These are phyloP conservation scores for Komagataea norvegica DNA, from an alignment of 1,139 yeast genomes.

Conservation along the genomic window DNA sequence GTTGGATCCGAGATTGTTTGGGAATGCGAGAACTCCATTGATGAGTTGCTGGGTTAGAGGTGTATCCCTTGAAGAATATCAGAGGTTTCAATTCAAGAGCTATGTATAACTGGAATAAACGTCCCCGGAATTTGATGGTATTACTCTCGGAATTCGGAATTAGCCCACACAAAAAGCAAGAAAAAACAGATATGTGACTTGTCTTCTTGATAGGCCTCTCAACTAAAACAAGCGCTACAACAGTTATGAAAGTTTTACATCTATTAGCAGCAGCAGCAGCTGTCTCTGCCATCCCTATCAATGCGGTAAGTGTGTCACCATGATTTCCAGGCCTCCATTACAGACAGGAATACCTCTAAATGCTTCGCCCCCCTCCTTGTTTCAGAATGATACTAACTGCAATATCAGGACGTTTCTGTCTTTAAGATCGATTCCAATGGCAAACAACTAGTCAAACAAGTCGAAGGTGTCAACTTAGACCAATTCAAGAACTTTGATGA, in stretches of 20 bases:
- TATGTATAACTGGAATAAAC: too few species aligned
- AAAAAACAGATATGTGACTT: too few species aligned
- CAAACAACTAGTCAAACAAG: constrained; percentile 3
- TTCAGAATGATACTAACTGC: too few species aligned
- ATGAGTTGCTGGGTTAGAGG: constrained; percentile 8
- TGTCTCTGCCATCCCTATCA: constrained; percentile 22
- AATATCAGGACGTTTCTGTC: constrained; percentile 9
- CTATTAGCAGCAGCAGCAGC: constrained; percentile 18
- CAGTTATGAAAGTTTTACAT: constrained; percentile 22
- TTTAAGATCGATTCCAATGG: constrained; percentile 11
- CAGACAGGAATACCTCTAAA: not conserved
- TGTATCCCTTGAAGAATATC: too few species aligned
- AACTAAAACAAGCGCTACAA: not conserved
- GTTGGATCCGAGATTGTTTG: constrained; percentile 13
- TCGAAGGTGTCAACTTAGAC: constrained; percentile 11
- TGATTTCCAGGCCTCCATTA: too few species aligned
- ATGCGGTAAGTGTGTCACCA: constrained; percentile 20
- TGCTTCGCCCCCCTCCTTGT: not conserved
- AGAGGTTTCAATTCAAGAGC: too few species aligned
- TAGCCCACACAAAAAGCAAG: too few species aligned
- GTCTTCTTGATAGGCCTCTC: too few species aligned
- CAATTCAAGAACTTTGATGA: constrained; percentile 9
- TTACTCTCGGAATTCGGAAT: too few species aligned
- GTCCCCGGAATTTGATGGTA: too few species aligned
- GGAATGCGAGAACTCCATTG: constrained; percentile 13